phyloP scores from a whole-genome alignment of 2,329 filamentous ascomycete species.

The Cytospora chrysosperma region DNA sequence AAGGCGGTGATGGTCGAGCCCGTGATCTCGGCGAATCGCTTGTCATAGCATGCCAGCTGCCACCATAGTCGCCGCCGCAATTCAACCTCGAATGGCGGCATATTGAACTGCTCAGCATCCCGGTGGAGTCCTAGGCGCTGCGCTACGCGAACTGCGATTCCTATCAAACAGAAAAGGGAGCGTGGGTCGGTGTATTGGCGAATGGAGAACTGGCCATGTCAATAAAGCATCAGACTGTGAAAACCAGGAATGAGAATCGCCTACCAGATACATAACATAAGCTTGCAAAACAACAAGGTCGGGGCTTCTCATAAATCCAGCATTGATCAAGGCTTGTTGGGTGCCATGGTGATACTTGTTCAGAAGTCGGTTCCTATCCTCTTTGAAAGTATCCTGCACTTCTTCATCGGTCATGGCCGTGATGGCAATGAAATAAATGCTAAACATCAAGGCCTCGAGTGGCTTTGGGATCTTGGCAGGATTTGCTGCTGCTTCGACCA shows the following conservation, averaged over 20 bases:
- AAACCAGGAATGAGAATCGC: constrained; percentile 25
- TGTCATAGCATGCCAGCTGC: constrained; percentile 67
- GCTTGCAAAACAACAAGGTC: constrained; percentile 68
- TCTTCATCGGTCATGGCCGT: constrained; percentile 57
- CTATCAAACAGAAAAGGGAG: constrained; percentile 60
- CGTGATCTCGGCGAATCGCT: constrained; percentile 66
- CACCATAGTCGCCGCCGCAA: constrained; percentile 73
- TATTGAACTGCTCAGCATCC: constrained; percentile 53
- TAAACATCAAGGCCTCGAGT: constrained; percentile 68
- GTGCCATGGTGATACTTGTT: constrained; percentile 55
- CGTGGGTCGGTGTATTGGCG: constrained; percentile 60
- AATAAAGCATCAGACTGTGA: constrained; percentile 23
- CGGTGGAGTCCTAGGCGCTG: constrained; percentile 68
- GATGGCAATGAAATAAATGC: constrained; percentile 60
- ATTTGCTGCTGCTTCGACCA: constrained; percentile 61
- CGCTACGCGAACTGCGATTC: constrained; percentile 65
- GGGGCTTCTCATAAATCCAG: constrained; percentile 63
- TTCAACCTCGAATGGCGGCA: constrained; percentile 63
- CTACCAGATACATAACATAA: constrained; percentile 64
- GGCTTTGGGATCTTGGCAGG: constrained; percentile 52
- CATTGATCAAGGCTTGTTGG: constrained; percentile 65
- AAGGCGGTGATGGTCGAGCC: constrained; percentile 57
- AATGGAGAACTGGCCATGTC: constrained; percentile 49
- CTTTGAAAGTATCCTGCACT: constrained; percentile 50
- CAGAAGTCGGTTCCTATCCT: constrained; percentile 51